Base-by-base conservation (phyloP, 352 stramenopile genomes). In the Albugo laibachii region DNA sequence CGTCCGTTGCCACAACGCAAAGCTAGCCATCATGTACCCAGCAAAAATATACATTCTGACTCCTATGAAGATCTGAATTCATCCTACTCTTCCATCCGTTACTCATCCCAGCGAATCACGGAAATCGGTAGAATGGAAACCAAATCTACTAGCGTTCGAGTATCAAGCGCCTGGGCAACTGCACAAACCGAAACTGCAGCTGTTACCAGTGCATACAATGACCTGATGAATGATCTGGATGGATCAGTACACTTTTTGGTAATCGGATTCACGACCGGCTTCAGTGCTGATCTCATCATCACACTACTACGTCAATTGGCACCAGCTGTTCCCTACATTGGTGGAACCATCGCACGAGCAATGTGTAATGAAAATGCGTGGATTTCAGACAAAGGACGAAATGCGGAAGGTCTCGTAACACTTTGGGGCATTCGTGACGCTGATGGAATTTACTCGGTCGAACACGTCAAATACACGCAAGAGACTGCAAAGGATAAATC, bases 311-410 rank as follows among this genome's bases (percentile, higher is more conserved):
- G 77, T 0, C 69, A 92, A 37, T 51, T 85, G 16, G 78, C 78
- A 0, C 78, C 78, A 19, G 75, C 73, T 0, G 72, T 92, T 8
- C 75, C 78, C 1, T 92, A 84, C 49, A 85, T 92, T 42, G 78
- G 78, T 16, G 78, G 78, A 13, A 87, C 76, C 16, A 86, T 87
- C 20, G 78, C 74, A 8, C 71, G 78, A 36, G 77, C 74, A 3
- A 85, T 87, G 59, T 92, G 78, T 53, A 76, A 92, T 37, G 75
- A 92, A 48, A 82, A 84, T 43, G 78, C 78, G 20, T 92, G 78
- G 78, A 73, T 92, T 3, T 85, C 78, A 8, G 74, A 87, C 42
- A 92, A 92, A 51, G 66, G 78, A 6, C 75, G 85, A 57, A 85
- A 85, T 20, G 65, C 82, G 21, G 73, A 86, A 69, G 75, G 74